Percentiles rank a stretch among this genome's conserved stretches.
These are phyloP conservation scores for Spencermartinsiella europaea DNA, from an alignment of 805 yeast species.

Conservation along the genomic window DNA sequence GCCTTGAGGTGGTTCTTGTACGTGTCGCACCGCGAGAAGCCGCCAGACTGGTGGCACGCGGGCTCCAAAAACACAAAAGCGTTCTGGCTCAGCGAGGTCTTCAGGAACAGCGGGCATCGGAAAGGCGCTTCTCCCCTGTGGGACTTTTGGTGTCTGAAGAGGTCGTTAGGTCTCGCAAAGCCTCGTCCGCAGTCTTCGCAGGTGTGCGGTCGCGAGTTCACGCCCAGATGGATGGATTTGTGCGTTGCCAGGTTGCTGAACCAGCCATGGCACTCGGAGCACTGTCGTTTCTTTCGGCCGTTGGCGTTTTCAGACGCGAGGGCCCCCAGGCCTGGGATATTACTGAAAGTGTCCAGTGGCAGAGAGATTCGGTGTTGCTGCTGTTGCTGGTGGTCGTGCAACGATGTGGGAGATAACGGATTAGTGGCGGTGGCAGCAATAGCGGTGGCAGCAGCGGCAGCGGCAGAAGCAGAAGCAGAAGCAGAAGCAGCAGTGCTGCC, in stretches of 20 bases:
- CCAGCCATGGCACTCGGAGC: conserved; percentile 61
- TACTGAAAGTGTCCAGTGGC: neutral
- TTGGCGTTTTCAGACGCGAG: neutral
- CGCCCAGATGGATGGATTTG: conserved; percentile 69
- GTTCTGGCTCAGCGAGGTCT: conserved; percentile 1
- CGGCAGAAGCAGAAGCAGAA: conserved; percentile 3
- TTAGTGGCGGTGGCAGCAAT: conserved; percentile 4
- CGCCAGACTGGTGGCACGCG: conserved; percentile 74
- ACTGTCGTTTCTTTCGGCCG: conserved; percentile 57
- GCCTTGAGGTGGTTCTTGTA: conserved; percentile 88
- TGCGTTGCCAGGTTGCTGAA: conserved; percentile 83
- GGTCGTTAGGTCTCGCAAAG: conserved; percentile 81
- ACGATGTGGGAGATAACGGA: neutral
- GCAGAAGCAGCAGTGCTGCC: conserved; percentile 1
- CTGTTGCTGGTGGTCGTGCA: neutral
- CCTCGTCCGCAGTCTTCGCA: conserved; percentile 79
- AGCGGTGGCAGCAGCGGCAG: conserved; percentile 5
- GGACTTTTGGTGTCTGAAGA: conserved; percentile 77
- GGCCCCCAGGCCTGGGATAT: neutral
- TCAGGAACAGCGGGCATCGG: conserved; percentile 68
- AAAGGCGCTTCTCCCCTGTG: conserved; percentile 78
- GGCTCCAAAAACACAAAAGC: conserved; percentile 17
- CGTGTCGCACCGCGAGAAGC: conserved; percentile 85
- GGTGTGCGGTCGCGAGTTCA: conserved; percentile 67
- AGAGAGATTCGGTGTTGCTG: neutral